These are phyloP conservation scores for Marasmius sp. DNA, from an alignment of 1,284 basidiomycete genomes.

Conservation along the genomic window DNA sequence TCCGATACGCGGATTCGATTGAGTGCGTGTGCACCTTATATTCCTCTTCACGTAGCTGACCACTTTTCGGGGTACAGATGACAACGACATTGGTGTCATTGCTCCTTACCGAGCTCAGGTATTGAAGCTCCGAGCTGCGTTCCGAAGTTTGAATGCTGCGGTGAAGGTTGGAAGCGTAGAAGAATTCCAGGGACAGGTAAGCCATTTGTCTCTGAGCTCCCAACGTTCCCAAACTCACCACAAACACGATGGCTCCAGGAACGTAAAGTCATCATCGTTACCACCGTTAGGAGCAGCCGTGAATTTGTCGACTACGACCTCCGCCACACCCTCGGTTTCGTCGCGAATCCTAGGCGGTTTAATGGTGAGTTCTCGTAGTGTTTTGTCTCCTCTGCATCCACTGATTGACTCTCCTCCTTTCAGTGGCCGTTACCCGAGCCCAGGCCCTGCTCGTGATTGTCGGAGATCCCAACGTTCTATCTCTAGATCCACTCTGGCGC, in stretches of 20 bases:
- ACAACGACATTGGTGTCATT: constrained; percentile 40
- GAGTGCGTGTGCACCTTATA: constrained; percentile 9
- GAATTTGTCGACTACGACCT: constrained; percentile 58
- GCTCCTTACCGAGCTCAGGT: constrained; percentile 46
- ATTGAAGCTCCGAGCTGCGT: constrained; percentile 13
- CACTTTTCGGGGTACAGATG: constrained; percentile 8
- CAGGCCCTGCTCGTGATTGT: constrained; percentile 56
- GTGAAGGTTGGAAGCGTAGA: constrained; percentile 47
- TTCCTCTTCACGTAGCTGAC: not conserved
- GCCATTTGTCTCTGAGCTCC: constrained; percentile 17
- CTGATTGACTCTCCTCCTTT: not conserved
- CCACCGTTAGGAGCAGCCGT: constrained; percentile 60
- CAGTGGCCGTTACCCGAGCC: constrained; percentile 59
- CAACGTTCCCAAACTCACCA: not conserved
- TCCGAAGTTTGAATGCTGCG: constrained; percentile 18
- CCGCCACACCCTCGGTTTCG: constrained; percentile 59
- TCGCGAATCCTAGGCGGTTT: constrained; percentile 60
- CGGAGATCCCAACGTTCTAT: constrained; percentile 53
- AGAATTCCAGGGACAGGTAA: constrained; percentile 46
- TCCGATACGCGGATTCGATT: constrained; percentile 27
- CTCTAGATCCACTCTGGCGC: constrained; percentile 57
- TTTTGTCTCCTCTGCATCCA: not conserved
- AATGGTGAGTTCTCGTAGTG: constrained; percentile 48
- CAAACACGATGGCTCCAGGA: constrained; percentile 40
- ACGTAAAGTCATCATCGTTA: constrained; percentile 63